Base-by-base conservation (phyloP, 805 yeast species). In the Torulaspora gathmanii region DNA sequence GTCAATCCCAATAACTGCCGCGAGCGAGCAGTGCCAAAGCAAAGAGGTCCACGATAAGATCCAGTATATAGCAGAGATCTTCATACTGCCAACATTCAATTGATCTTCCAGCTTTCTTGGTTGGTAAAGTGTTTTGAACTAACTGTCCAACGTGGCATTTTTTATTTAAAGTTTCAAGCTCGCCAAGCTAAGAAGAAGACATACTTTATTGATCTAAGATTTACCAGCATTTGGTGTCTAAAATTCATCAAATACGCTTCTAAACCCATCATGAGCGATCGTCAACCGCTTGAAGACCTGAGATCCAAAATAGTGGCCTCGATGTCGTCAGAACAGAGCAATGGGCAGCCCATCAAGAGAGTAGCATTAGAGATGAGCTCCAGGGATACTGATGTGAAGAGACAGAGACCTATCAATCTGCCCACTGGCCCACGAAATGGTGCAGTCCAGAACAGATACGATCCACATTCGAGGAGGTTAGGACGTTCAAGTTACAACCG, bases 1-100 rank as follows among this genome's bases (percentile, higher is more conserved):
- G 63, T 93, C 99, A 31, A 93, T 71, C 17, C 96, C 98, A 40
- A 93, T 69, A 8, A 93, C 75, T 2, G 96, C 91, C 9, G 77
- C 80, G 8, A 42, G 33, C 23, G 46, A 38, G 20, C 27, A 19
- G 10, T 26, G 28, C 35, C 40, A 63, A 51, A 1, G 65, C 58
- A 16, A 51, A 19, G 37, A 33, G 16, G 26, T 44, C 38, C 22
- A 13, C 11, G 38, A 49, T n/a, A 39, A 15, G 22, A 35, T 34
- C 33, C 41, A 42, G 27, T 37, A 41, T 25, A 47, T 35, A 20
- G 30, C 43, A 33, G 40, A 40, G 16, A 33, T 16, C 37, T 40
- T 40, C 55, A 51, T 51, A 28, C 22, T 31, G 12, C 23, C 35
- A 39, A 15, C 42, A 39, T 15, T 25, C 36, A 25, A 31, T 16